Evolutionary conservation across 768 basidiomycete genomes (phyloP).

Genomic region (Tylopilus felleus): DNA sequence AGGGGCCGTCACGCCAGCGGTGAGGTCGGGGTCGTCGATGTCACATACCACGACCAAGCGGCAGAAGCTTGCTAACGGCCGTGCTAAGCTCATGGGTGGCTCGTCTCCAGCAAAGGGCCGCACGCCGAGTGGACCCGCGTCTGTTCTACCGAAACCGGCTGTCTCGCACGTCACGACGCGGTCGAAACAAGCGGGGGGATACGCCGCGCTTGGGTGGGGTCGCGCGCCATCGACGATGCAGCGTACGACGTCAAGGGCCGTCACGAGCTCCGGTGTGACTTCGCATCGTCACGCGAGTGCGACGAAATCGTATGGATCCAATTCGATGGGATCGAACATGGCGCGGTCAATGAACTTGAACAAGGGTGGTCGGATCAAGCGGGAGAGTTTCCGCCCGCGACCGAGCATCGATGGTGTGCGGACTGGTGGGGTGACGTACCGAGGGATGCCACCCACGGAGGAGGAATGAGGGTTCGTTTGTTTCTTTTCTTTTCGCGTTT

Average conservation of each 20-base stretch:
- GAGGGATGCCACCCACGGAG: slow-evolving; percentile 26
- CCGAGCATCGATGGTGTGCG: slow-evolving; percentile 58
- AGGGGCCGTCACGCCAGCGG: slow-evolving; percentile 56
- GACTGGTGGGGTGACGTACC: slow-evolving; percentile 9
- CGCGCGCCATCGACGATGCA: slow-evolving; percentile 35
- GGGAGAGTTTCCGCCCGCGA: slow-evolving; percentile 83
- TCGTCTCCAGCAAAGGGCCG: slow-evolving; percentile 30
- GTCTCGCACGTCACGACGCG: slow-evolving; percentile 21
- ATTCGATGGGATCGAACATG: slow-evolving; percentile 6
- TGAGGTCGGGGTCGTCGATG: slow-evolving; percentile 43
- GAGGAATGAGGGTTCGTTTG: slow-evolving; percentile 20
- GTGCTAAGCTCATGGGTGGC: slow-evolving; percentile 16
- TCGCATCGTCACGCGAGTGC: slow-evolving; percentile 8
- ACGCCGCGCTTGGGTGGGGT: slow-evolving; percentile 31
- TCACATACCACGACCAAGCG: slow-evolving; percentile 58
- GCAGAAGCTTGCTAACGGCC: slow-evolving; percentile 49
- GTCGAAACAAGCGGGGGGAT: slow-evolving; percentile 28
- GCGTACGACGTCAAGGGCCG: slow-evolving; percentile 26
- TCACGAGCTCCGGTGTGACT: slow-evolving; percentile 7
- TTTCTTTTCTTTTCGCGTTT: neutral
- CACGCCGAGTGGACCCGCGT: slow-evolving; percentile 21
- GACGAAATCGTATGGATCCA: slow-evolving; percentile 14
- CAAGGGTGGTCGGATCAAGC: slow-evolving; percentile 51
- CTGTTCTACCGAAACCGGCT: slow-evolving; percentile 12
- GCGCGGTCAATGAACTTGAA: slow-evolving; percentile 24